Evolutionary conservation across 225 moss, liverwort and hornwort species (phyloP).

Genomic region (Marchantia paleacea): DNA sequence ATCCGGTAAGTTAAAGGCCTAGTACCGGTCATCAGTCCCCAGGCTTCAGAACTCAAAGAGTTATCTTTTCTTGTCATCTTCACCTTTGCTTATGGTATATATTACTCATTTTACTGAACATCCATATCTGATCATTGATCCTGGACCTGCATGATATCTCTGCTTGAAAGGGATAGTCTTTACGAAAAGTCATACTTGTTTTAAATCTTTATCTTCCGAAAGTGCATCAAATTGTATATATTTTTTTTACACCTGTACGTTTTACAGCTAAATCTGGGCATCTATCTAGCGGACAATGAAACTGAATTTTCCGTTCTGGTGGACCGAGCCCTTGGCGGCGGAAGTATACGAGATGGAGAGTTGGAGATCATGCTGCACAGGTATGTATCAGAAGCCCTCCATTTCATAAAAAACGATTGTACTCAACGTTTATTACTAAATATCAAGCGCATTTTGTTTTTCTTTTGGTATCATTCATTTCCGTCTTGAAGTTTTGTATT

Average conservation of each 20-base stretch:
- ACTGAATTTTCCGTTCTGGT: conserved; percentile 84
- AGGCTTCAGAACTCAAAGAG: not conserved
- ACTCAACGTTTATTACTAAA: no score
- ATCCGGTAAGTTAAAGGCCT: conserved; percentile 52
- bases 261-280: conserved; percentile 76
- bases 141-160: not conserved
- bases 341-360: conserved; percentile 75
- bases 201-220: no score
- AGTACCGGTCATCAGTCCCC: no score
- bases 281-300: conserved; percentile 61
- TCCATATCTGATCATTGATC: no score
- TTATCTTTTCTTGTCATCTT: not conserved
- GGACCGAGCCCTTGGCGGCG: conserved; percentile 78
- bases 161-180: not conserved
- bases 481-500: no score
- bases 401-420: no score
- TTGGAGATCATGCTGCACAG: conserved; percentile 90
- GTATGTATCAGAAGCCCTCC: conserved; percentile 26
- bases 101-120: no score
- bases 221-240: no score
- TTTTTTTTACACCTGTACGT: not conserved
- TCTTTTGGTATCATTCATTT: no score
- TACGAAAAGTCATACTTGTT: not conserved
- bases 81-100: no score
- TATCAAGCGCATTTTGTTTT: no score